These are phyloP conservation scores for Amylocystis lapponica DNA, from an alignment of 768 basidiomycete species.

Conservation along the genomic window DNA sequence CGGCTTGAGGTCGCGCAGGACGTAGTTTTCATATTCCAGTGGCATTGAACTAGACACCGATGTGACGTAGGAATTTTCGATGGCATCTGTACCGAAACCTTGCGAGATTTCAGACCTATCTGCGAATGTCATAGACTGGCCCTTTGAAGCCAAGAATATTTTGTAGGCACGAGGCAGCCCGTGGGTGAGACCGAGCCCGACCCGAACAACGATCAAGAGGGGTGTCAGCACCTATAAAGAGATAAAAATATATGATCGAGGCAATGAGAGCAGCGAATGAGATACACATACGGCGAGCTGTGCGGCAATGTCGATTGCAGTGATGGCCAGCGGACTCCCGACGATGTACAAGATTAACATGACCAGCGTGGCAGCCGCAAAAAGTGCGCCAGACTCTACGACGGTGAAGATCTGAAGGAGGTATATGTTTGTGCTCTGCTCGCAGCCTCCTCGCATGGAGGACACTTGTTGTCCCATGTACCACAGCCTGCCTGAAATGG, in stretches of 20 bases:
- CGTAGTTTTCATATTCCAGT: no score
- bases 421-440: constrained; percentile 2
- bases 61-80: no score
- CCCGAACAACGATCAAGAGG: constrained; percentile 14
- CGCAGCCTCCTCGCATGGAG: not conserved
- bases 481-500: constrained; percentile 19
- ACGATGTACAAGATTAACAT: constrained; percentile 8
- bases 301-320: constrained; percentile 6
- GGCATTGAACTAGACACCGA: no score
- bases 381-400: constrained; percentile 16
- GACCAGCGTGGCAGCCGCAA: constrained; percentile 11
- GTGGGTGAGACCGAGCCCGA: constrained; percentile 8
- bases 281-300: constrained; percentile 12
- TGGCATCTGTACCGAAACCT: no score
- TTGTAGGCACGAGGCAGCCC: not conserved
- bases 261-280: not conserved
- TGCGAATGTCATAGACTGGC: no score
- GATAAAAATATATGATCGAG: not conserved
- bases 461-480: not conserved
- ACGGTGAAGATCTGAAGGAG: constrained; percentile 12
- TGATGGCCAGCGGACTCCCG: constrained; percentile 3
- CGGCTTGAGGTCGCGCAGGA: no score
- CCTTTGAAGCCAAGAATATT: no score
- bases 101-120: no score
- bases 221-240: constrained; percentile 10